Evolutionary conservation across 768 basidiomycete genomes (phyloP), one percentile per base, ranked within the genome.

Genomic region (Russula dissimulans): DNA sequence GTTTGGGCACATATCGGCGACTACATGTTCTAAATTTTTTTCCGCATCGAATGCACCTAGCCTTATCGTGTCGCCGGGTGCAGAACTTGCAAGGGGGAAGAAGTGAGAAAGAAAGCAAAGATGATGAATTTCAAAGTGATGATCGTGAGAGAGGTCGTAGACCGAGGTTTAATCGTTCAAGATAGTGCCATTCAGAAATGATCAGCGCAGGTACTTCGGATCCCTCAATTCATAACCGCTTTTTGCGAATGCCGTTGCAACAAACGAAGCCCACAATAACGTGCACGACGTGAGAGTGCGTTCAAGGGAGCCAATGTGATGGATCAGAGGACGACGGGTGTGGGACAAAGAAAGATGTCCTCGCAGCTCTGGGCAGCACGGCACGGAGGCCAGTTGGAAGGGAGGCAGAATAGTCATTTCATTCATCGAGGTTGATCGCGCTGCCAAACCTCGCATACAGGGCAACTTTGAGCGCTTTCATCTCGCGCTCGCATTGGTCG

Each of bases 371-470:
- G 14, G 41, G 41, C 48, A 49, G 34, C 22, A 26, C 22, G 39
- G n/a, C n/a, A 39, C 22, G 39, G 34, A 39, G 22, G 54, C 26
- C 32, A 44, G 14, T 36, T n/a, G n/a, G 26, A 29, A 41, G 11
- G 15, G 52, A 17, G 38, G 26, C 12, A 39, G 34, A 45, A 42
- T 15, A 26, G 42, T 18, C 50, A 48, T 46, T 26, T 69, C 67
- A 88, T 69, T 89, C 90, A 70, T 95, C 93, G 48, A 97, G 81
- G 71, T 97, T 97, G 73, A 95, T 95, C 42, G 93, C 88, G 44
- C 80, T 83, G 18, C 94, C 94, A 70, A 97, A 97, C 73, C 94
- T 95, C 31, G 89, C 90, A 68, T 97, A 97, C 56, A 94, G 69
- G 0, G 77, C 69, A 44, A 87, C 79, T 70, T 94, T 94, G 46